A percentile compares a stretch with the other conserved stretches of the same genome.
Conservation (phyloP, 805 yeast genomes). For the Suhomyces kilbournensis region DNA sequence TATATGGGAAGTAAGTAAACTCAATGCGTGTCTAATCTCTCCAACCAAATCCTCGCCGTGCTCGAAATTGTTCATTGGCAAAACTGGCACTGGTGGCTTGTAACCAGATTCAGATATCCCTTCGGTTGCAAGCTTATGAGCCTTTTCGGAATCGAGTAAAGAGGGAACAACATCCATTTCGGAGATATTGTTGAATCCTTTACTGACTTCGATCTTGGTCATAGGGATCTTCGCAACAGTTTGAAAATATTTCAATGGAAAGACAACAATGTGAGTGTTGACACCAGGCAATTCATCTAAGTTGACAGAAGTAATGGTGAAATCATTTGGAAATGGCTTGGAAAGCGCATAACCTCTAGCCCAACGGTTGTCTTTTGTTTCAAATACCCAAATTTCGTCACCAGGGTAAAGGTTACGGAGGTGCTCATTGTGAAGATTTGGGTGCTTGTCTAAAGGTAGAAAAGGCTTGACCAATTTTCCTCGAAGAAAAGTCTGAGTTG, state of each 20-base stretch:
- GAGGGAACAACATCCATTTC: slow-evolving; percentile 29
- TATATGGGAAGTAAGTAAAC: slow-evolving; percentile 59
- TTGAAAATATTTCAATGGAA: slow-evolving; percentile 57
- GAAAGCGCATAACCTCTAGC: slow-evolving; percentile 72
- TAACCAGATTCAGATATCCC: background rate
- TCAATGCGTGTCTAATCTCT: slow-evolving; percentile 58
- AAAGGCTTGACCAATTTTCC: slow-evolving; percentile 40
- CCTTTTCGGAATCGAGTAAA: slow-evolving; percentile 29
- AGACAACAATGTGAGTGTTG: slow-evolving; percentile 50
- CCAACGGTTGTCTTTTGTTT: slow-evolving; percentile 61
- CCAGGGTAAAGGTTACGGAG: slow-evolving; percentile 66
- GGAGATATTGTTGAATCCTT: slow-evolving; percentile 26
- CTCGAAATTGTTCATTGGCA: slow-evolving; percentile 50
- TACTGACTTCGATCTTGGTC: slow-evolving; percentile 23
- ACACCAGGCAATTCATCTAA: slow-evolving; percentile 62
- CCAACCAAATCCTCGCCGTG: slow-evolving; percentile 43
- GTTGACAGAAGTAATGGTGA: slow-evolving; percentile 56
- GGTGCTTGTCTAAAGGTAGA: slow-evolving; percentile 41
- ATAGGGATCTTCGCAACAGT: slow-evolving; percentile 43
- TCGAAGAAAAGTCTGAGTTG: slow-evolving; percentile 33
- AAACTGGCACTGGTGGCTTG: slow-evolving; percentile 39
- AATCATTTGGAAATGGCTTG: slow-evolving; percentile 69
- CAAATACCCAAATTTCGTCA: slow-evolving; percentile 74
- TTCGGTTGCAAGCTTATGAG: slow-evolving; percentile 13
- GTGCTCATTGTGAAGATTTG: slow-evolving; percentile 33